Conservation (phyloP, 2,329 filamentous ascomycete species). For the Exophiala xenobiotica region DNA sequence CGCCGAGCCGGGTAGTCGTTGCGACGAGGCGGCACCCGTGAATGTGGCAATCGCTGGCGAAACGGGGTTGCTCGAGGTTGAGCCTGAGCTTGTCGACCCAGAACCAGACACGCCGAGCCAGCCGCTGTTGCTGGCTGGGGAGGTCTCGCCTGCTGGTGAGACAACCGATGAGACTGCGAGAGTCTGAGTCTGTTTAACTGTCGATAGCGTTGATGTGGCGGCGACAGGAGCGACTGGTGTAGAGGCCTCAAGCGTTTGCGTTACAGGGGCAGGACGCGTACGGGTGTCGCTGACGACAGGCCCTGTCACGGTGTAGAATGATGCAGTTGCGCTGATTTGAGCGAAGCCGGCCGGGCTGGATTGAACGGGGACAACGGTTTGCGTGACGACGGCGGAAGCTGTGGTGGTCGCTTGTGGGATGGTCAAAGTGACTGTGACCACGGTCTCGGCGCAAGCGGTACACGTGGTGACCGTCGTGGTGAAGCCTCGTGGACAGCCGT, state of each 20-base stretch:
- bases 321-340: neutral
- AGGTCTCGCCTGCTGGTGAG: neutral
- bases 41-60: constrained; percentile 15
- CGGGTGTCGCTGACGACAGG: neutral
- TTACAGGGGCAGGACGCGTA: neutral
- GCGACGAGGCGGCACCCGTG: constrained; percentile 24
- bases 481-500: constrained; percentile 39
- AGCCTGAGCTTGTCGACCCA: neutral
- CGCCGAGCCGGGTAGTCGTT: constrained; percentile 19
- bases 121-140: neutral
- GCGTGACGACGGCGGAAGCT: constrained; percentile 18
- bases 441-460: constrained; percentile 36
- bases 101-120: neutral
- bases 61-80: constrained; percentile 1
- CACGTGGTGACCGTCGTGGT: constrained; percentile 44
- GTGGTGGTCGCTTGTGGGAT: constrained; percentile 17
- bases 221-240: constrained; percentile 6
- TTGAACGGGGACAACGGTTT: constrained; percentile 17
- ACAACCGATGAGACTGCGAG: constrained; percentile 4
- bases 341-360: constrained; percentile 4
- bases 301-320: neutral
- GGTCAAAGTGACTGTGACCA: constrained; percentile 18
- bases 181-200: too few relatives aligned
- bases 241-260: constrained; percentile 1
- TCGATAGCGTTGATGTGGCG: neutral